Evolutionary conservation across 495 filamentous ascomycete species (phyloP).

Genomic region (Podospora anserina): DNA sequence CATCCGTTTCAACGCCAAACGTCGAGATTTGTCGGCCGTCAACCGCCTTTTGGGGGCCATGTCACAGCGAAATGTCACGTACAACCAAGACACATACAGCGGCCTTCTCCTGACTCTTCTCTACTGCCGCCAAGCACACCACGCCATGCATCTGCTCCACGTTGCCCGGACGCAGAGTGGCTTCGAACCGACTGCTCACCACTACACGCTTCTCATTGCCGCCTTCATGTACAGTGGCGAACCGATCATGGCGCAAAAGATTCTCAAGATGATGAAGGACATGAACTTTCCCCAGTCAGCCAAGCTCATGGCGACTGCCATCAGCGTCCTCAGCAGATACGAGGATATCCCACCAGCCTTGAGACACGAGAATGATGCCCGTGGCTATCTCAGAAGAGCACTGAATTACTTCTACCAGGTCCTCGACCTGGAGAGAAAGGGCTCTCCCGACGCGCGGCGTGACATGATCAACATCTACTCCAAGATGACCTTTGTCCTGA

Average conservation of each 20-base stretch:
- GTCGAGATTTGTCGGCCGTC: conserved; percentile 59
- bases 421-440: conserved; percentile 14
- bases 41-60: conserved; percentile 62
- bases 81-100: conserved; percentile 68
- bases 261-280: conserved; percentile 36
- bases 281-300: conserved; percentile 32
- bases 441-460: conserved; percentile 26
- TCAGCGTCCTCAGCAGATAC: conserved; percentile 37
- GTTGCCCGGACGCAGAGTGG: conserved; percentile 55
- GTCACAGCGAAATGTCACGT: conserved; percentile 52
- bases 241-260: conserved; percentile 30
- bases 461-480: conserved; percentile 53
- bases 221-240: conserved; percentile 38
- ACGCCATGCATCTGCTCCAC: conserved; percentile 63
- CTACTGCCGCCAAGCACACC: conserved; percentile 56
- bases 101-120: conserved; percentile 69
- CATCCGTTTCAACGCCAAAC: conserved; percentile 62
- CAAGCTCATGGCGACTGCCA: conserved; percentile 32
- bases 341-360: conserved; percentile 24
- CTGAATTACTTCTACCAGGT: conserved; percentile 27
- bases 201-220: conserved; percentile 42
- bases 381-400: conserved; percentile 26
- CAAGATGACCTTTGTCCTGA: conserved; percentile 59
- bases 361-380: conserved; percentile 23
- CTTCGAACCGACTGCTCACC: conserved; percentile 59